Conservation (phyloP, 345 rosid species). For the Erucastrum elatum region DNA sequence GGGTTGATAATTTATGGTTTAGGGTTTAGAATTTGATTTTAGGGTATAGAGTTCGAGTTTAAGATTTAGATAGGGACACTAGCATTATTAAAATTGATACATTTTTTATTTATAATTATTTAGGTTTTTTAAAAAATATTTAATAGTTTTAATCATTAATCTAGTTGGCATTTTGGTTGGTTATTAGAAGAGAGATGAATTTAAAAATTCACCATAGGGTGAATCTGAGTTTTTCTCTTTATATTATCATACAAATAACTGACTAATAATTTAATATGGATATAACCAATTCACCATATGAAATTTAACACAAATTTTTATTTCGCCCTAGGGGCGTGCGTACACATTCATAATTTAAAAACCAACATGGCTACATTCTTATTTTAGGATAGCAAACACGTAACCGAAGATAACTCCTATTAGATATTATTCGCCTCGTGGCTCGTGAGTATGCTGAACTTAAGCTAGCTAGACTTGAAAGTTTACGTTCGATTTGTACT, state of each 20-base stretch:
- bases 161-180: too few relatives aligned
- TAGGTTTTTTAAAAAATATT: too few relatives aligned
- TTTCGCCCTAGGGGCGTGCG: background rate
- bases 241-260: background rate
- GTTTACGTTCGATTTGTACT: conserved; percentile 51
- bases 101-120: too few relatives aligned
- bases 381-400: background rate
- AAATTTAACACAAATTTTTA: background rate
- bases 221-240: too few relatives aligned
- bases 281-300: background rate
- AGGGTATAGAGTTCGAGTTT: too few relatives aligned
- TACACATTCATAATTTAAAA: background rate
- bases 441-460: background rate
- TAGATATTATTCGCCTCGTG: background rate
- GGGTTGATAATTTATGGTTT: too few relatives aligned
- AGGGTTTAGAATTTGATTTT: too few relatives aligned
- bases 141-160: too few relatives aligned
- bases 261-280: background rate
- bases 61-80: too few relatives aligned
- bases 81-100: too few relatives aligned
- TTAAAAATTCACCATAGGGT: too few relatives aligned
- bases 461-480: conserved; percentile 30
- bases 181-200: too few relatives aligned
- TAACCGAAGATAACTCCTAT: background rate
- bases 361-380: background rate